A percentile compares a stretch with the other conserved stretches of the same genome.
These are phyloP conservation scores for Fusarium mundagurra DNA, from an alignment of 2,329 filamentous ascomycete genomes.

Conservation along the genomic window DNA sequence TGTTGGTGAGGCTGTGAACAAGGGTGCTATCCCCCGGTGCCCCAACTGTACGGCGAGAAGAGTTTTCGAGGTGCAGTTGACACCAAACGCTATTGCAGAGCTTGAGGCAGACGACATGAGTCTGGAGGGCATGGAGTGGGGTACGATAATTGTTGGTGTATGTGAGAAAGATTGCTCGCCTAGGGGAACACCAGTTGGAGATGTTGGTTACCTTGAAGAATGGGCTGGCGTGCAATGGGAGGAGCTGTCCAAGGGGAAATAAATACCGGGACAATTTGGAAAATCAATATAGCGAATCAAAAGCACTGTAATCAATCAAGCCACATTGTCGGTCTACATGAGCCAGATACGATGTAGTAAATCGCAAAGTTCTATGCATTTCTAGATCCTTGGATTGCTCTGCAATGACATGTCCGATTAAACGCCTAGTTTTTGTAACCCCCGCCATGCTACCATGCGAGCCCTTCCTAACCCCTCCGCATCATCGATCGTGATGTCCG, in stretches of 20 bases:
- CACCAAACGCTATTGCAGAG: constrained; percentile 88
- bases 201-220: constrained; percentile 86
- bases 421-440: constrained; percentile 49
- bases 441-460: constrained; percentile 47
- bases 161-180: constrained; percentile 83
- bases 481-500: constrained; percentile 46
- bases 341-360: constrained; percentile 34
- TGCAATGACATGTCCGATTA: constrained; percentile 50
- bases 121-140: constrained; percentile 96
- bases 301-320: constrained; percentile 6
- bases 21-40: constrained; percentile 75
- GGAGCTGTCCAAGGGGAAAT: constrained; percentile 64
- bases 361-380: constrained; percentile 44
- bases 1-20: constrained; percentile 72
- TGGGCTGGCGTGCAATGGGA: constrained; percentile 99
- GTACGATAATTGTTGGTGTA: constrained; percentile 87
- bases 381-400: constrained; percentile 48
- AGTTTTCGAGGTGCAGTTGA: constrained; percentile 92
- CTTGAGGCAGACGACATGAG: constrained; percentile 80
- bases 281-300: constrained; percentile 17
- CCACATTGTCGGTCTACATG: constrained; percentile 6
- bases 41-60: constrained; percentile 77
- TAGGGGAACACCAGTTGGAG: constrained; percentile 64
- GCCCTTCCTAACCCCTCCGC: constrained; percentile 35
- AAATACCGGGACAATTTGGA: constrained; percentile 1